These are phyloP conservation scores for Candida vaughaniae DNA, from an alignment of 805 yeast species.

Conservation along the genomic window DNA sequence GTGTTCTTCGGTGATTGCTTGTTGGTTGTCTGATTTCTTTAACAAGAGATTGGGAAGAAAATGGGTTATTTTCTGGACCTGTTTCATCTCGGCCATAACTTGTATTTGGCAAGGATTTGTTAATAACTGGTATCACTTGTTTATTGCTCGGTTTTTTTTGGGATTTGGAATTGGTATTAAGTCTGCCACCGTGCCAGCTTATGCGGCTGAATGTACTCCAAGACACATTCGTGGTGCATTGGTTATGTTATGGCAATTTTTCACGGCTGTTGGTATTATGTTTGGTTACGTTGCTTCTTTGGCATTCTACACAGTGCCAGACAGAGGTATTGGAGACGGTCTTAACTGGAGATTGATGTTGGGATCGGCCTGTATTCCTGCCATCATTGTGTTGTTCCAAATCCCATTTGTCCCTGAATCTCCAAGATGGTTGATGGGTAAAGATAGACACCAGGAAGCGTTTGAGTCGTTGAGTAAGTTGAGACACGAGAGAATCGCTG, in stretches of 20 bases:
- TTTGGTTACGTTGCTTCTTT: conserved; percentile 61
- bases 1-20: conserved; percentile 53
- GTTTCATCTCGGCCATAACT: conserved; percentile 55
- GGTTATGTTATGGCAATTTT: conserved; percentile 71
- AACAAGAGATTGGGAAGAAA: conserved; percentile 57
- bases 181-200: conserved; percentile 68
- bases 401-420: conserved; percentile 65
- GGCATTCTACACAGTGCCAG: conserved; percentile 56
- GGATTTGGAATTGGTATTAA: conserved; percentile 69
- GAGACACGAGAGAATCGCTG: conserved; percentile 48
- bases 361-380: conserved; percentile 62
- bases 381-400: conserved; percentile 47
- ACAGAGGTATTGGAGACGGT: conserved; percentile 43
- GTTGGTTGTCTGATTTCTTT: conserved; percentile 59
- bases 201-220: conserved; percentile 63
- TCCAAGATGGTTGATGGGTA: conserved; percentile 66
- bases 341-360: conserved; percentile 63
- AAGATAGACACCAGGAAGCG: conserved; percentile 49
- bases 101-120: conserved; percentile 71
- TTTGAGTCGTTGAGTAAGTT: conserved; percentile 47
- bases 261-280: conserved; percentile 74
- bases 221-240: conserved; percentile 60
- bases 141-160: conserved; percentile 56
- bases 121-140: conserved; percentile 58
- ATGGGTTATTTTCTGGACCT: conserved; percentile 59